These are phyloP conservation scores for Whalleya microplaca DNA, from an alignment of 2,329 filamentous ascomycete species.

Conservation along the genomic window DNA sequence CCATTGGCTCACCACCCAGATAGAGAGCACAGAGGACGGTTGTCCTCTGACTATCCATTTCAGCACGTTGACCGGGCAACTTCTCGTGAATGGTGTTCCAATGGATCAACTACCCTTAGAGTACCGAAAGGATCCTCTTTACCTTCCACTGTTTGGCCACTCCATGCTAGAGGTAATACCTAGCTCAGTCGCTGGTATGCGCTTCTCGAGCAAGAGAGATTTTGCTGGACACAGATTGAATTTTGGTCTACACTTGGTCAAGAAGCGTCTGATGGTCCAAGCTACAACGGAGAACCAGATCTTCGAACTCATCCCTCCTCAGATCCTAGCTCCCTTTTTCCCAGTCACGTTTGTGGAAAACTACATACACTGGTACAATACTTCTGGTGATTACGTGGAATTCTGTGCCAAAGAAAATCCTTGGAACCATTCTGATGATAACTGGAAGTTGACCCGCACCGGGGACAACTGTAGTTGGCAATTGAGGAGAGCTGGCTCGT, in stretches of 20 bases:
- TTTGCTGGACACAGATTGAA: constrained; percentile 40
- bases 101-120: constrained; percentile 49
- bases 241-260: constrained; percentile 40
- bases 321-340: constrained; percentile 33
- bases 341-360: constrained; percentile 44
- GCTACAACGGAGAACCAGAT: background rate
- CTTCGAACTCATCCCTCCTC: constrained; percentile 40
- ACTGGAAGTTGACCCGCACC: constrained; percentile 31
- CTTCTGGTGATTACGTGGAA: constrained; percentile 33
- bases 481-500: constrained; percentile 24
- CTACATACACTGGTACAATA: constrained; percentile 52
- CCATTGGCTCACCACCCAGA: constrained; percentile 30
- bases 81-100: constrained; percentile 57
- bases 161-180: constrained; percentile 49
- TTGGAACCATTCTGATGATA: constrained; percentile 29
- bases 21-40: background rate
- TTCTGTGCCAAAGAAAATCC: constrained; percentile 34
- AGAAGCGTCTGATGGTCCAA: constrained; percentile 1
- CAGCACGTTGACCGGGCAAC: constrained; percentile 54
- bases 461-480: constrained; percentile 22
- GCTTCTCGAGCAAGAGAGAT: constrained; percentile 41
- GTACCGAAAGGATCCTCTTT: constrained; percentile 47
- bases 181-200: constrained; percentile 41
- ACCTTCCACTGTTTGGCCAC: constrained; percentile 48
- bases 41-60: constrained; percentile 43